Base-by-base conservation (phyloP, 305 asterid genomes). In the Andrographis paniculata region DNA sequence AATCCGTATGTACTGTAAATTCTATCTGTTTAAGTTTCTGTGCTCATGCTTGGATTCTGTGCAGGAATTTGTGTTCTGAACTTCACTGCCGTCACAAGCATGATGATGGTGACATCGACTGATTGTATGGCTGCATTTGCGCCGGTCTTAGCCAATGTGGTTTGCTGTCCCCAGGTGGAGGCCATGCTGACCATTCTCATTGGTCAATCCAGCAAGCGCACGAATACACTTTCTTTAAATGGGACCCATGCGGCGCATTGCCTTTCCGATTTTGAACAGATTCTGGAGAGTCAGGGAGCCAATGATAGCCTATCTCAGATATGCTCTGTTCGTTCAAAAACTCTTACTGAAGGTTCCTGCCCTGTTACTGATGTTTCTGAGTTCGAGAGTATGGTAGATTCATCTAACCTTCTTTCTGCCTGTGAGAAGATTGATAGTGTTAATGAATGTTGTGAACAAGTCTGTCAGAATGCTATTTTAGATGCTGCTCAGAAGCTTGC, bases 151-250 rank as follows among this genome's bases (percentile, higher is more conserved):
- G 99, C 96, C 17, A 87, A 87, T 37, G 96, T 84, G 9, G 85
- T 91, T 44, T 91, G 99, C 69, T 91, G 99, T 62, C 99, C 99
- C 0, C 99, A 91, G 65, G 75, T 84, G 55, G 99, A 91, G 70
- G 87, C 96, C 48, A 84, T 93, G 5, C 64, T 91, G 56, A 71
- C 69, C 48, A 70, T 86, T 69, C 94, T 91, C 57, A 59, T 87
- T 22, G 95, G 99, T n/a, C 94, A 69, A 56, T 77, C 83, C 35
- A 87, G 99, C 68, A 87, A 79, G 62, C 38, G 59, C 13, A 79
- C 91, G 31, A 63, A 73, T 58, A 53, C 63, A 17, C 96, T 91
- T 56, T 78, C 94, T 45, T 62, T 91, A 47, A 91, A 87, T 22
- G 74, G 77, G 52, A 73, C 82, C 9, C 66, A 58, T 16, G 86